A percentile compares a stretch with the other conserved stretches of the same genome.
These are phyloP conservation scores for Fusarium oligoseptatum DNA, from an alignment of 2,329 filamentous ascomycete genomes.

Conservation along the genomic window DNA sequence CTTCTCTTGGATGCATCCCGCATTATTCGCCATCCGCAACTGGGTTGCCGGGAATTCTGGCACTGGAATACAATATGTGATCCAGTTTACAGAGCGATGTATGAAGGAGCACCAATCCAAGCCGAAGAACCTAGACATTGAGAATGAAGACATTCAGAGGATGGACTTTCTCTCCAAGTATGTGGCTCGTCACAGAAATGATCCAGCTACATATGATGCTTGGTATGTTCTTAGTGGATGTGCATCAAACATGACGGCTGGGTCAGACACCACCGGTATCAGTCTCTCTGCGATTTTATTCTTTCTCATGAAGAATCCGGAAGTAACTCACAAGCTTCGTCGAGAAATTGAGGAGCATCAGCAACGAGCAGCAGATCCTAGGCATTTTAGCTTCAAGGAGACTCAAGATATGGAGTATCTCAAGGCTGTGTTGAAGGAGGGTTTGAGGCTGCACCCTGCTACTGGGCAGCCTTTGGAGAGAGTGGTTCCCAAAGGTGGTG, in stretches of 20 bases:
- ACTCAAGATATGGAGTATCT: conserved; percentile 25
- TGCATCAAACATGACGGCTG: conserved; percentile 25
- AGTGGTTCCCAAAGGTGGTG: conserved; percentile 1
- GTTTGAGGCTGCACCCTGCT: conserved; percentile 12
- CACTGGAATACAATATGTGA: not conserved
- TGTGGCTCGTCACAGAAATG: not conserved
- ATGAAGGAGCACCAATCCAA: conserved; percentile 1
- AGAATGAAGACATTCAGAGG: not conserved
- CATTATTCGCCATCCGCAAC: not conserved
- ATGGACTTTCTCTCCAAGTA: conserved; percentile 3
- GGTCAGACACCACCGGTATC: conserved; percentile 26
- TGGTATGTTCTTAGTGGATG: conserved; percentile 20
- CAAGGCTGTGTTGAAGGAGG: conserved; percentile 21
- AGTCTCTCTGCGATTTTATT: conserved; percentile 26
- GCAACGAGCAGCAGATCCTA: not conserved
- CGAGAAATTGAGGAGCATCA: not conserved
- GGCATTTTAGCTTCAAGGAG: conserved; percentile 15
- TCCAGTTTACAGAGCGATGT: not conserved
- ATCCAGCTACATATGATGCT: not conserved
- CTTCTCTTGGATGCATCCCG: not conserved
- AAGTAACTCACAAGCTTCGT: not conserved
- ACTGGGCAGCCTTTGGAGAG: conserved; percentile 12
- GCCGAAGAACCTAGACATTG: not conserved
- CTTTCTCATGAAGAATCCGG: conserved; percentile 17
- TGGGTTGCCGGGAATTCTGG: not conserved